Base-by-base conservation (phyloP, 805 yeast species). In the Nakazawaea laoshanensis region DNA sequence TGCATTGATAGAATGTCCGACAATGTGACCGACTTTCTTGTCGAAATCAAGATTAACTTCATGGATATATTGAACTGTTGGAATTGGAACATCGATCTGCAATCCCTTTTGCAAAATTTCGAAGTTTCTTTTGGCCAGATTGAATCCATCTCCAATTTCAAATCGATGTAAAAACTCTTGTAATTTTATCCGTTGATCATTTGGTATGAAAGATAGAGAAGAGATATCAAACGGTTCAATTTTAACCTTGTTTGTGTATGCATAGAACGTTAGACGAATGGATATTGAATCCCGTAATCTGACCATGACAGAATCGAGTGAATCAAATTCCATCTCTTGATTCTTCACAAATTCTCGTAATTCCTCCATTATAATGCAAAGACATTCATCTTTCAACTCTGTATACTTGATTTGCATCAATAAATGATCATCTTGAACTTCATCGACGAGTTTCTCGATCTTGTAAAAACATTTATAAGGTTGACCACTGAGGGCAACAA, bases 401-500 rank as follows among this genome's bases (percentile, higher is more conserved):
- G 71, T 56, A 44, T 71, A 77, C 5, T 49, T 44, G 19, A 77
- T 60, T 2, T 41, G 45, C 32, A 78, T 50, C 9, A 55, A 55
- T 32, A 76, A 53, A 4, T 47, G 34, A 1, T 36, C 39, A 9
- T 44, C 35, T 4, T 32, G 35, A 3, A 8, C 15, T 2, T 13
- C 33, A 34, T 42, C 46, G 9, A 35, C 42, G 30, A 51, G 24
- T 35, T 48, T 29, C 23, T 54, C 48, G n/a, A 82, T 63, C 34
- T 65, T 61, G 53, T 71, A 84, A 37, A 79, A 73, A 29, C 65
- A 69, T 3, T 73, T 67, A 0, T 76, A 74, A 0, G 86, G 81
- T 40, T 82, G 88, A n/a, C 78, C 87, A 5, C 71, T 70, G 46
- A 70, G 74, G 0, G 83, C 78, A 14, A 80, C 54, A 7, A 71